Evolutionary conservation across 2,329 filamentous ascomycete genomes (phyloP).

Genomic region (Ceratocystis albifundus): DNA sequence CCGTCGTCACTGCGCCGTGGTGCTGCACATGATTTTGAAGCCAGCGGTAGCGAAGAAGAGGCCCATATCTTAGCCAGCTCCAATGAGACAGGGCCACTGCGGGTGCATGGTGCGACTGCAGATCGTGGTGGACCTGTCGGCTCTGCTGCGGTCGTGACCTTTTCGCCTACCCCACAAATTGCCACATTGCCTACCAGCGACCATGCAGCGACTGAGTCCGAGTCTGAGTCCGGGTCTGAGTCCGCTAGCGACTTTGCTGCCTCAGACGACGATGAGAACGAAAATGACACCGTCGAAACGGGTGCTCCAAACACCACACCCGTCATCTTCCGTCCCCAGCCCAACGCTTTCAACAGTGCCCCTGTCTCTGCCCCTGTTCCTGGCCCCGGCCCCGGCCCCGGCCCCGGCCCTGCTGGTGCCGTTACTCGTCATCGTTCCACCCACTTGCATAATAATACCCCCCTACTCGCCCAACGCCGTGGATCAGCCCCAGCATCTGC

Average conservation of each 20-base stretch:
- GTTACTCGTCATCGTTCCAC: conserved; percentile 36
- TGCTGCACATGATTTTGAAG: conserved; percentile 92
- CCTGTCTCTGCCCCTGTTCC: conserved; percentile 57
- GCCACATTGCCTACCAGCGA: conserved; percentile 8
- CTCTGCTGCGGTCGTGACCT: background rate
- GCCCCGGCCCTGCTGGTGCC: conserved; percentile 48
- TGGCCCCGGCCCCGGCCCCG: conserved; percentile 35
- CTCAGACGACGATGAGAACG: conserved; percentile 39
- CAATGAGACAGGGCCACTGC: background rate
- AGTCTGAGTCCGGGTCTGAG: conserved; percentile 32
- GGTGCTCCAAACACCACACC: conserved; percentile 58
- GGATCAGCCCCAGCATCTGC: conserved; percentile 37
- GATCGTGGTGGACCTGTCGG: background rate
- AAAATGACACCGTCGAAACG: conserved; percentile 60
- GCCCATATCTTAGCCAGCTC: conserved; percentile 35
- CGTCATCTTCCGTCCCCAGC: conserved; percentile 64
- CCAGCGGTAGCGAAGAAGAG: conserved; percentile 84
- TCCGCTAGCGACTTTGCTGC: conserved; percentile 26
- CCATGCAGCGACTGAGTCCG: conserved; percentile 32
- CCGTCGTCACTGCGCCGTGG: conserved; percentile 34
- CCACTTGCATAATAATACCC: conserved; percentile 40
- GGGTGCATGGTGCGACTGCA: background rate
- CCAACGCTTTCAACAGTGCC: conserved; percentile 58
- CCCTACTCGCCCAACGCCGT: conserved; percentile 41
- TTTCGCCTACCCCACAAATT: conserved; percentile 12